Conservation (phyloP, 768 basidiomycete species). For the Coprinopsis cinerea region DNA sequence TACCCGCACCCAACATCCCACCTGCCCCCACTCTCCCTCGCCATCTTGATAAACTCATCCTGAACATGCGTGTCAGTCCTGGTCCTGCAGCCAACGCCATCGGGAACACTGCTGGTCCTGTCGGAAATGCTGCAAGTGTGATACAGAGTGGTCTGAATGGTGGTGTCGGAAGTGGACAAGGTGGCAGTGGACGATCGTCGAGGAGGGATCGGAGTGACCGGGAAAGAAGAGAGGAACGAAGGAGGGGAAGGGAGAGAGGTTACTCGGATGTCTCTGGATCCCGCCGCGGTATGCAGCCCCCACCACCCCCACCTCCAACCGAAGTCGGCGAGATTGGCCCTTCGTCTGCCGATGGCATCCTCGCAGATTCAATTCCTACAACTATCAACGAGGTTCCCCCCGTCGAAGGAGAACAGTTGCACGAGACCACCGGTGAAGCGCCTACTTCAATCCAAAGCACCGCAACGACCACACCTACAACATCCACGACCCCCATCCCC, state of each 20-base stretch:
- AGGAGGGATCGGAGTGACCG: slow-evolving; percentile 3
- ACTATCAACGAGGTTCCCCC: neutral
- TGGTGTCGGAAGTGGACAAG: slow-evolving; percentile 28
- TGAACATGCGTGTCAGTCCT: slow-evolving; percentile 50
- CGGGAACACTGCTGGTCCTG: slow-evolving; percentile 7
- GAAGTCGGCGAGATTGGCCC: slow-evolving; percentile 19
- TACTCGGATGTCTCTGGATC: slow-evolving; percentile 12
- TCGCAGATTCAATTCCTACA: neutral
- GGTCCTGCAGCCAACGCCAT: slow-evolving; percentile 16
- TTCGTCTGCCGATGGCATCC: neutral
- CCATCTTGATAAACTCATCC: slow-evolving; percentile 89
- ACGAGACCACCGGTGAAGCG: too few species aligned
- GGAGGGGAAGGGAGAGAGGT: slow-evolving; percentile 15
- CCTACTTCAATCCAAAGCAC: neutral
- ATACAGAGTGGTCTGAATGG: slow-evolving; percentile 7
- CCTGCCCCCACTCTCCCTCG: slow-evolving; percentile 84
- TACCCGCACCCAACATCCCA: slow-evolving; percentile 74
- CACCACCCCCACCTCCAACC: slow-evolving; percentile 25
- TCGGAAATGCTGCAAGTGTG: slow-evolving; percentile 10
- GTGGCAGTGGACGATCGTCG: slow-evolving; percentile 9
- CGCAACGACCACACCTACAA: slow-evolving; percentile 6
- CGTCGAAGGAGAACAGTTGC: too few species aligned
- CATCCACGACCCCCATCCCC: slow-evolving; percentile 5
- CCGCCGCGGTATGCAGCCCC: slow-evolving; percentile 12
- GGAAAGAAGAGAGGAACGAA: slow-evolving; percentile 16